Conservation (phyloP, 2,329 filamentous ascomycete genomes). For the Fonsecaea monophora region DNA sequence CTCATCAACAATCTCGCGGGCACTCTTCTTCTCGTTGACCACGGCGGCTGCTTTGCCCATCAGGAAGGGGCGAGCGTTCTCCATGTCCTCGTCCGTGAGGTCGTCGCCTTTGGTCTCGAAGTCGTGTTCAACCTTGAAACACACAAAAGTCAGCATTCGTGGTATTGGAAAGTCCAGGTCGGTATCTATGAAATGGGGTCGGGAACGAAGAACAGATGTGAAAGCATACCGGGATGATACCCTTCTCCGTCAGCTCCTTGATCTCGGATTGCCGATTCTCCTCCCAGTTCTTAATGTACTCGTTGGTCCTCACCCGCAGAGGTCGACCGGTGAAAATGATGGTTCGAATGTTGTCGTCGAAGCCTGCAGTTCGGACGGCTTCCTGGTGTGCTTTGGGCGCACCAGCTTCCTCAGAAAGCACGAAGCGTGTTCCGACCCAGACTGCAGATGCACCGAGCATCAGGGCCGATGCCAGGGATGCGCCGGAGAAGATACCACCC, state of each 20-base stretch:
- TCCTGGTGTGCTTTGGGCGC: slow-evolving; percentile 95
- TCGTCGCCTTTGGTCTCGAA: slow-evolving; percentile 79
- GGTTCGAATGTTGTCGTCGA: slow-evolving; percentile 95
- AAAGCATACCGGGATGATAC: slow-evolving; percentile 73
- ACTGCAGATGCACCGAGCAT: slow-evolving; percentile 92
- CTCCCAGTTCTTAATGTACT: slow-evolving; percentile 97
- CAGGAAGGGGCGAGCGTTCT: slow-evolving; percentile 86
- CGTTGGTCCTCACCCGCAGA: slow-evolving; percentile 88
- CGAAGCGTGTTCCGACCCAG: slow-evolving; percentile 97
- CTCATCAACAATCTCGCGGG: slow-evolving; percentile 93
- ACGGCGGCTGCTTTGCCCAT: slow-evolving; percentile 98
- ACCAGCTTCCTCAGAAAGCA: slow-evolving; percentile 91
- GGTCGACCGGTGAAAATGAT: slow-evolving; percentile 99
- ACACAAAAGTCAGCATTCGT: not conserved
- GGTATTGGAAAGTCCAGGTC: not conserved
- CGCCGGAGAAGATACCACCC: slow-evolving; percentile 91
- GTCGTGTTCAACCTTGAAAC: slow-evolving; percentile 74
- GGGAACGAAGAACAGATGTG: not conserved
- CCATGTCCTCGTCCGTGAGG: slow-evolving; percentile 83
- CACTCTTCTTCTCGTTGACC: slow-evolving; percentile 88
- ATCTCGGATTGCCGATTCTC: slow-evolving; percentile 88
- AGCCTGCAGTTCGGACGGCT: slow-evolving; percentile 86
- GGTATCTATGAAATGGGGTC: not conserved
- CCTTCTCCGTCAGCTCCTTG: slow-evolving; percentile 87
- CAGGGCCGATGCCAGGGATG: slow-evolving; percentile 84